Evolutionary conservation across 257 asterid genomes (phyloP).

Genomic region (Anisodus tanguticus): DNA sequence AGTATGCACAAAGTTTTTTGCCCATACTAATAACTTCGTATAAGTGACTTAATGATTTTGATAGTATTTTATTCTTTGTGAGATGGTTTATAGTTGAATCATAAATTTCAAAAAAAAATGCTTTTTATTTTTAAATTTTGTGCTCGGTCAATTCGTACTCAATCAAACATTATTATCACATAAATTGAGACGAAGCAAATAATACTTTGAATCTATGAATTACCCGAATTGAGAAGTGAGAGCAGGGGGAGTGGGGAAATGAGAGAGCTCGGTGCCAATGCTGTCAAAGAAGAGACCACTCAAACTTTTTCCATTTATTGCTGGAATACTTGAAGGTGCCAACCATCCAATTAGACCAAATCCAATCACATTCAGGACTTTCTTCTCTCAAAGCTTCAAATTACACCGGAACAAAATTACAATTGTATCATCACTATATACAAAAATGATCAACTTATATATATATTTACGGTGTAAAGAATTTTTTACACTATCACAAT

Average conservation of each 20-base stretch:
- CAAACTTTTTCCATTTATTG: constrained; percentile 77
- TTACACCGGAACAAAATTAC: not conserved
- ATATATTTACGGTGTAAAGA: not conserved
- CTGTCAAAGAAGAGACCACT: constrained; percentile 84
- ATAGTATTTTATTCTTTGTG: too few relatives aligned
- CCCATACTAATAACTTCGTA: too few relatives aligned
- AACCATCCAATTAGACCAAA: constrained; percentile 89
- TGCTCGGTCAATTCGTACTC: too few relatives aligned
- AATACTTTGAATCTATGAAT: not conserved
- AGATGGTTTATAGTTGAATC: too few relatives aligned
- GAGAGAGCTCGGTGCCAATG: constrained; percentile 81
- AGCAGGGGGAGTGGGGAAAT: constrained; percentile 82
- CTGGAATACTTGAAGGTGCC: constrained; percentile 84
- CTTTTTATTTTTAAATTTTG: too few relatives aligned
- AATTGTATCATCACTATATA: too few relatives aligned
- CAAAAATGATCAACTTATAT: not conserved
- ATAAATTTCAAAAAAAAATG: too few relatives aligned
- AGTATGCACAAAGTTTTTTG: too few relatives aligned
- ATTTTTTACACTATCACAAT: too few relatives aligned
- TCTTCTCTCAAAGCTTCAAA: constrained; percentile 64
- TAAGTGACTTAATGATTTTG: too few relatives aligned
- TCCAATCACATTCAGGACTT: constrained; percentile 85
- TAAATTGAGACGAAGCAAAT: too few relatives aligned
- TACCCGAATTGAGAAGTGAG: constrained; percentile 78
- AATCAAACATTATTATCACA: too few relatives aligned